Evolutionary conservation across 2,329 filamentous ascomycete species (phyloP).

Genomic region (Metarhizium humberi): DNA sequence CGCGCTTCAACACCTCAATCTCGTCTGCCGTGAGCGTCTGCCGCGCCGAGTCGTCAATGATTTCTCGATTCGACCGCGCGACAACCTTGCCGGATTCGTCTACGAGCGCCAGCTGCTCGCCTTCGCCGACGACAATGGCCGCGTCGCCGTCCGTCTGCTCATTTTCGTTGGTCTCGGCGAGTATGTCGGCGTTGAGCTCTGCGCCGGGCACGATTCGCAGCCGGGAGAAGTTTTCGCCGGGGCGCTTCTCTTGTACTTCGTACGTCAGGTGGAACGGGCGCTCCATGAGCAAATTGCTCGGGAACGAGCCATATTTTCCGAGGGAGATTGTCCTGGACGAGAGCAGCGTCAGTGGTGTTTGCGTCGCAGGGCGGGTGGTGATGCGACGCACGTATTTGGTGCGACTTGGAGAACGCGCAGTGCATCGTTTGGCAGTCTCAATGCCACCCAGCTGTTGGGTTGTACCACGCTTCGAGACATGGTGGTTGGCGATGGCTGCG

Average conservation of each 20-base stretch:
- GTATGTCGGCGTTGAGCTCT: slow-evolving; percentile 76
- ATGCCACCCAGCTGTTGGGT: slow-evolving; percentile 50
- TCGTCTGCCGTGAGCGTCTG: slow-evolving; percentile 72
- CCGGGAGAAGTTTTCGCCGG: slow-evolving; percentile 54
- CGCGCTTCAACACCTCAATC: slow-evolving; percentile 64
- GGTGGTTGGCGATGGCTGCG: not conserved
- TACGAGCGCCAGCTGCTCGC: slow-evolving; percentile 32
- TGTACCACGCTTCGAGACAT: slow-evolving; percentile 28
- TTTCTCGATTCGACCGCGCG: slow-evolving; percentile 48
- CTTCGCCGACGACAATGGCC: slow-evolving; percentile 25
- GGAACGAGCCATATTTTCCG: slow-evolving; percentile 88
- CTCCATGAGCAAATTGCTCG: slow-evolving; percentile 81
- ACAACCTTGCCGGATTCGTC: slow-evolving; percentile 34
- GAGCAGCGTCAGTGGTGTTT: slow-evolving; percentile 14
- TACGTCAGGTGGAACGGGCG: slow-evolving; percentile 88
- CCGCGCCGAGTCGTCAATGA: slow-evolving; percentile 51
- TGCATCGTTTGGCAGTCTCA: slow-evolving; percentile 50
- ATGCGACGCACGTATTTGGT: slow-evolving; percentile 46
- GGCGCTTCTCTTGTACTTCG: slow-evolving; percentile 67
- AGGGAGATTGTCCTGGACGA: slow-evolving; percentile 66
- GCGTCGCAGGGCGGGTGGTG: not conserved
- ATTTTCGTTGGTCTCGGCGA: slow-evolving; percentile 33
- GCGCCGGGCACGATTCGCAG: slow-evolving; percentile 70
- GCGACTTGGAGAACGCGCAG: slow-evolving; percentile 47
- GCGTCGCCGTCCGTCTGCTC: slow-evolving; percentile 36